These are phyloP conservation scores for Ogataea pini DNA, from an alignment of 805 yeast genomes.

Conservation along the genomic window DNA sequence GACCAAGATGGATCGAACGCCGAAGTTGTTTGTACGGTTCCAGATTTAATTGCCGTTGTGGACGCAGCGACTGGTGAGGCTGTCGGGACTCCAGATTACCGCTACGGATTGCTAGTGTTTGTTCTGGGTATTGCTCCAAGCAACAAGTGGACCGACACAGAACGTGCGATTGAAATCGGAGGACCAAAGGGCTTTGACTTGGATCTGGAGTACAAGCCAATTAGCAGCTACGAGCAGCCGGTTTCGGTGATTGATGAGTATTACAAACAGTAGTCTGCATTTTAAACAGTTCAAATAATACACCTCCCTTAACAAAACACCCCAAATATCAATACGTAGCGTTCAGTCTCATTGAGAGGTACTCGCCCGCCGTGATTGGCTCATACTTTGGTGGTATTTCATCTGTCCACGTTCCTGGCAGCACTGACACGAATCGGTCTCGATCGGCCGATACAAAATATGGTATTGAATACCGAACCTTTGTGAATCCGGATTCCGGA, in stretches of 20 bases:
- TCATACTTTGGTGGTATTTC: conserved; percentile 21
- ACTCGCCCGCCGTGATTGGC: conserved; percentile 27
- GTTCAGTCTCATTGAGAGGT: conserved; percentile 23
- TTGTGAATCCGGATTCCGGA: conserved; percentile 17
- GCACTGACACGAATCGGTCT: conserved; percentile 19
- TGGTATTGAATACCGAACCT: conserved; percentile 33
- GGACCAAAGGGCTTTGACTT: conserved; percentile 42
- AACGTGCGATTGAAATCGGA: conserved; percentile 40
- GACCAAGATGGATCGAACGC: conserved; percentile 23
- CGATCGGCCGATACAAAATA: conserved; percentile 29
- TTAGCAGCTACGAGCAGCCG: conserved; percentile 39
- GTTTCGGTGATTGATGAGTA: conserved; percentile 43
- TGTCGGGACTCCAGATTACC: conserved; percentile 49
- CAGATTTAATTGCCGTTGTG: conserved; percentile 46
- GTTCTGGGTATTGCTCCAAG: conserved; percentile 43
- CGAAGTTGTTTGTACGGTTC: conserved; percentile 42
- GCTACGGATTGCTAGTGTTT: conserved; percentile 46
- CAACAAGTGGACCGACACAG: conserved; percentile 38
- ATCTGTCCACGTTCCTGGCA: conserved; percentile 25
- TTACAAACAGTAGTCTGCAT: not conserved
- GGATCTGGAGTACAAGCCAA: conserved; percentile 40
- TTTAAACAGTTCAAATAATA: too few species aligned
- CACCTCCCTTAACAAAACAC: not conserved
- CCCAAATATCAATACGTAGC: conserved; percentile 18
- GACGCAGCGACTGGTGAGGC: conserved; percentile 48